phyloP scores from a whole-genome alignment of 257 asterid genomes.

The Ehretia macrophylla region DNA sequence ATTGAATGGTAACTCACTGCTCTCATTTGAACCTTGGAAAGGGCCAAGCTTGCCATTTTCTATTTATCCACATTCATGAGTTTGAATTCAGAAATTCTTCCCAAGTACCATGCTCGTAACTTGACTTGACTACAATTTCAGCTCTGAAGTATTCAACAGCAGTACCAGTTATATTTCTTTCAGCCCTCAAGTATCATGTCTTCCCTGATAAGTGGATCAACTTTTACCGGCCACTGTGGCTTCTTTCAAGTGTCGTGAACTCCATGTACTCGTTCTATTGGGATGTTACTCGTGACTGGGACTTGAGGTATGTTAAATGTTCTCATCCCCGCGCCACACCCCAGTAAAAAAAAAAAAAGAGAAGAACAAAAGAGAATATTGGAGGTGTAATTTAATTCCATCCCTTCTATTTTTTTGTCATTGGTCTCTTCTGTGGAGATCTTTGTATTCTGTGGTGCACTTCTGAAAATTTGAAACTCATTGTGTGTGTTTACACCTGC shows the following conservation, averaged over 20 bases:
- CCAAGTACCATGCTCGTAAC: conserved; percentile 19
- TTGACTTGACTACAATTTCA: conserved; percentile 38
- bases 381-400: too few species aligned
- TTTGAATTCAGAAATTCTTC: background rate
- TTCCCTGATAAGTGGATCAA: conserved; percentile 70
- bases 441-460: too few species aligned
- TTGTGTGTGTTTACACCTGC: too few species aligned
- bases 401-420: too few species aligned
- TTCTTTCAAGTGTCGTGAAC: conserved; percentile 75
- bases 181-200: conserved; percentile 94
- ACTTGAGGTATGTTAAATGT: conserved; percentile 58
- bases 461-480: too few species aligned
- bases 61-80: background rate
- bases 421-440: too few species aligned
- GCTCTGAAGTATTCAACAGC: conserved; percentile 95
- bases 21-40: background rate
- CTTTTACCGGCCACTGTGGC: conserved; percentile 88
- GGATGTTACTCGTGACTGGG: conserved; percentile 96
- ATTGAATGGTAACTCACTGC: conserved; percentile 61
- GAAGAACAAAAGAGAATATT: too few species aligned
- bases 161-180: conserved; percentile 85
- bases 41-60: background rate
- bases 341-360: too few species aligned
- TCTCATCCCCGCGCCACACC: too few species aligned
- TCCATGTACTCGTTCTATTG: conserved; percentile 93